These are phyloP conservation scores for Clohesyomyces aquaticus DNA, from an alignment of 495 filamentous ascomycete species.

Conservation along the genomic window DNA sequence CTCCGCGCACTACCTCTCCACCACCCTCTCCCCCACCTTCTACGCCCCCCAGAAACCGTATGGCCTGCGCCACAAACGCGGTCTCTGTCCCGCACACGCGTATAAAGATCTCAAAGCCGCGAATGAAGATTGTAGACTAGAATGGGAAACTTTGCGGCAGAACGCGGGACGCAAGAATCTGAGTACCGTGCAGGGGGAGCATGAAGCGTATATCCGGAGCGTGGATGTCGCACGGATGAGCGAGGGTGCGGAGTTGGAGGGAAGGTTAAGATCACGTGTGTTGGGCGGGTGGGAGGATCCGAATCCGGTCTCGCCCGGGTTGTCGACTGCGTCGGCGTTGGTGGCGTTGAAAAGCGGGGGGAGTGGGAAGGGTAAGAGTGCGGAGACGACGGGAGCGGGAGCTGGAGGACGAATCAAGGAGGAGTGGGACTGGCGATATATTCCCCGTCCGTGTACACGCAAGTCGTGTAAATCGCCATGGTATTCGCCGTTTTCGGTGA, in stretches of 20 bases:
- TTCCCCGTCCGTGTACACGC: slow-evolving; percentile 7
- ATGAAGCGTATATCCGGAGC: slow-evolving; percentile 1
- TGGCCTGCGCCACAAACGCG: slow-evolving; percentile 2
- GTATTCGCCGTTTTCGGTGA: slow-evolving; percentile 11
- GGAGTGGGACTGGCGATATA: slow-evolving; percentile 21
- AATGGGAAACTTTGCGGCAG: slow-evolving; percentile 21
- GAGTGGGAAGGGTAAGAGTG: neutral
- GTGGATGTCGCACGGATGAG: neutral
- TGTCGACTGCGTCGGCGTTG: neutral
- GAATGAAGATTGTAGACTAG: neutral
- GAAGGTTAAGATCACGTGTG: neutral
- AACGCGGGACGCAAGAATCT: slow-evolving; percentile 23
- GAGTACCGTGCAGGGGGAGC: slow-evolving; percentile 6
- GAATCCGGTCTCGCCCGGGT: too few relatives aligned
- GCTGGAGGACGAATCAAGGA: neutral
- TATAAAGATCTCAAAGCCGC: slow-evolving; percentile 4
- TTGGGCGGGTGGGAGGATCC: slow-evolving; percentile 4
- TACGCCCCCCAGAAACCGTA: slow-evolving; percentile 22
- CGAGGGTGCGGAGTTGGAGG: neutral
- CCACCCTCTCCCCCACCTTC: slow-evolving; percentile 19
- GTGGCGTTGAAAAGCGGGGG: neutral
- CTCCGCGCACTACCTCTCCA: slow-evolving; percentile 3
- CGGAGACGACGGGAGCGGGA: too few relatives aligned
- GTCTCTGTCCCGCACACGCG: slow-evolving; percentile 21
- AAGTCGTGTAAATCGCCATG: slow-evolving; percentile 4